phyloP scores from a whole-genome alignment of 2,329 filamentous ascomycete genomes.

The Exophiala calicioides region DNA sequence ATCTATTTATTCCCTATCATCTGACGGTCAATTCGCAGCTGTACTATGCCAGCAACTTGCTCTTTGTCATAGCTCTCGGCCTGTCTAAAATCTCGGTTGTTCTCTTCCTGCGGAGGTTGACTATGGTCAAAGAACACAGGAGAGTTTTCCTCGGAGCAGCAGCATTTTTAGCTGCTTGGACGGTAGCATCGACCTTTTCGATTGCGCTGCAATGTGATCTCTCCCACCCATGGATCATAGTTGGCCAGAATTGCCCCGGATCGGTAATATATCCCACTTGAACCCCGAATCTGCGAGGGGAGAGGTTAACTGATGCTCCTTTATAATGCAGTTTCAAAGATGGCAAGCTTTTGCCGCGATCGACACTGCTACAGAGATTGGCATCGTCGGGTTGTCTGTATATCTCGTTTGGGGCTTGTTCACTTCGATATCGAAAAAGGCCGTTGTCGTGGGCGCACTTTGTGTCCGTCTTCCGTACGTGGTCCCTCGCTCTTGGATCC shows the following conservation, averaged over 20 bases:
- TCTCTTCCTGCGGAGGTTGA: constrained; percentile 29
- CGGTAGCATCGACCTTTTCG: constrained; percentile 27
- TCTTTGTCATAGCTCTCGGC: constrained; percentile 33
- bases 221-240: constrained; percentile 31
- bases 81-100: constrained; percentile 33
- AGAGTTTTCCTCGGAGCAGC: constrained; percentile 21
- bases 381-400: constrained; percentile 36
- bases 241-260: constrained; percentile 29
- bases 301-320: not conserved
- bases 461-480: constrained; percentile 42
- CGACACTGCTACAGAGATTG: constrained; percentile 40
- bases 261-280: too few species aligned
- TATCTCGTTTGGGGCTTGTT: constrained; percentile 37
- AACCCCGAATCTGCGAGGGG: too few species aligned
- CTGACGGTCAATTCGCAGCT: constrained; percentile 18
- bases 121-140: constrained; percentile 20
- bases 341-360: constrained; percentile 37
- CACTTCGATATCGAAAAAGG: constrained; percentile 38
- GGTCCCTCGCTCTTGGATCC: too few species aligned
- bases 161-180: constrained; percentile 29
- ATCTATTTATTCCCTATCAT: not conserved
- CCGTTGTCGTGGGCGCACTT: constrained; percentile 39
- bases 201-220: constrained; percentile 34
- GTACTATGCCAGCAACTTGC: constrained; percentile 33
- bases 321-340: constrained; percentile 27